Conservation (phyloP, 768 basidiomycete species). For the Chlorophyllum brunneum region DNA sequence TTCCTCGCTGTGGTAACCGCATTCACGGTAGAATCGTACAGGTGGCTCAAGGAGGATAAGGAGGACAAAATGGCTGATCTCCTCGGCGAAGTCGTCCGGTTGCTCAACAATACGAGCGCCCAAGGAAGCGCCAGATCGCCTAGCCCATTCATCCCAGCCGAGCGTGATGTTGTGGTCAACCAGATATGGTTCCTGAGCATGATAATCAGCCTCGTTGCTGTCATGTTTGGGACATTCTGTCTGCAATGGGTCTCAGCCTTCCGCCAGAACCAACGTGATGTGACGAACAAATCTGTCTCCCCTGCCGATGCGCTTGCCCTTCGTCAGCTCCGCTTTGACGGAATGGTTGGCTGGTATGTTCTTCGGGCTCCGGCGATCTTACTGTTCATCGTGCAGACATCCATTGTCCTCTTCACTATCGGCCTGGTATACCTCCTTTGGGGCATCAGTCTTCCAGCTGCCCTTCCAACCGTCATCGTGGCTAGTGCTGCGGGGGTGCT, state of each 20-base stretch:
- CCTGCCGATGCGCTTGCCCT: conserved; percentile 5
- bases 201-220: conserved; percentile 6
- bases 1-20: conserved; percentile 9
- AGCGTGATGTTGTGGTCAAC: conserved; percentile 2
- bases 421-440: conserved; percentile 9
- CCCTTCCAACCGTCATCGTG: conserved; percentile 3
- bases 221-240: conserved; percentile 6
- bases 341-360: not conserved
- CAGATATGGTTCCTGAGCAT: conserved; percentile 10
- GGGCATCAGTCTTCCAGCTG: not conserved
- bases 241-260: conserved; percentile 9
- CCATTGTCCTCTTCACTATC: conserved; percentile 3
- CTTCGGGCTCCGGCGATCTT: not conserved
- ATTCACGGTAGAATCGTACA: conserved; percentile 8
- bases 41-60: not conserved
- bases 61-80: conserved; percentile 7
- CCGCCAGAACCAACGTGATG: not conserved
- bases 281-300: not conserved
- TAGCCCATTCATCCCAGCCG: not conserved
- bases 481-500: not conserved
- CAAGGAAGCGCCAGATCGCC: not conserved
- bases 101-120: conserved; percentile 3
- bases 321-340: conserved; percentile 1
- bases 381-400: not conserved
- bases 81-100: not conserved